Evolutionary conservation across 495 filamentous ascomycete genomes (phyloP).

Genomic region (Aspergillus nidulans): DNA sequence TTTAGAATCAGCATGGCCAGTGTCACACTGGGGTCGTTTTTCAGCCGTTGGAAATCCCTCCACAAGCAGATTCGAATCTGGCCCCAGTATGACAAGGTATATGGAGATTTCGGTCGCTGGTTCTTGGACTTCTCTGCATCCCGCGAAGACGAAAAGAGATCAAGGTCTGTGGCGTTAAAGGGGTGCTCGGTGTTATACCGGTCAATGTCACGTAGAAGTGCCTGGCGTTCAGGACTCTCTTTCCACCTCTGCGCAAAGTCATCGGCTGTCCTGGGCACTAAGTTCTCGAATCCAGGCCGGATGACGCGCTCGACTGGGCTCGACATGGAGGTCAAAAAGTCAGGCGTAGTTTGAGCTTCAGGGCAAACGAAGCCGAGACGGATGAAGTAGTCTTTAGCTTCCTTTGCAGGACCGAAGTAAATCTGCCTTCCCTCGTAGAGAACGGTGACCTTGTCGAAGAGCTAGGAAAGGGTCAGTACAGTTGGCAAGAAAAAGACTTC

Average conservation of each 20-base stretch:
- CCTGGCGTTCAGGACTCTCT: slow-evolving; percentile 42
- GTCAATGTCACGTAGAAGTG: slow-evolving; percentile 48
- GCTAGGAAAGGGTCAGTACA: not conserved
- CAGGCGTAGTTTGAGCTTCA: slow-evolving; percentile 61
- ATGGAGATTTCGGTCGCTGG: slow-evolving; percentile 40
- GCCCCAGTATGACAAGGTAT: slow-evolving; percentile 41
- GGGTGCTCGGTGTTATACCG: slow-evolving; percentile 45
- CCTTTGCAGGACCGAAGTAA: slow-evolving; percentile 59
- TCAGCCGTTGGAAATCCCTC: slow-evolving; percentile 55
- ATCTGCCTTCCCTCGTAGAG: slow-evolving; percentile 64
- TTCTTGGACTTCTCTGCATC: slow-evolving; percentile 42
- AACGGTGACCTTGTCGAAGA: slow-evolving; percentile 60
- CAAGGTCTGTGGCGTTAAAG: slow-evolving; percentile 33
- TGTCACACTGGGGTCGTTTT: slow-evolving; percentile 71
- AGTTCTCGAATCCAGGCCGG: slow-evolving; percentile 56
- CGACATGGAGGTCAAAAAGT: slow-evolving; percentile 75
- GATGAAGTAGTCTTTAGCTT: slow-evolving; percentile 61
- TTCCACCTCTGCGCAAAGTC: slow-evolving; percentile 66
- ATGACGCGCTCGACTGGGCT: slow-evolving; percentile 61
- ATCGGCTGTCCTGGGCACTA: slow-evolving; percentile 64
- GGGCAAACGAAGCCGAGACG: slow-evolving; percentile 59
- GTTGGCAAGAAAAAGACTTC: not conserved
- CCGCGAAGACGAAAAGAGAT: slow-evolving; percentile 37
- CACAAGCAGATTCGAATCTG: slow-evolving; percentile 47
- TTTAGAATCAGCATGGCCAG: slow-evolving; percentile 74